Evolutionary conservation across 352 stramenopile species (phyloP).

Genomic region (Sclerospora graminicola): DNA sequence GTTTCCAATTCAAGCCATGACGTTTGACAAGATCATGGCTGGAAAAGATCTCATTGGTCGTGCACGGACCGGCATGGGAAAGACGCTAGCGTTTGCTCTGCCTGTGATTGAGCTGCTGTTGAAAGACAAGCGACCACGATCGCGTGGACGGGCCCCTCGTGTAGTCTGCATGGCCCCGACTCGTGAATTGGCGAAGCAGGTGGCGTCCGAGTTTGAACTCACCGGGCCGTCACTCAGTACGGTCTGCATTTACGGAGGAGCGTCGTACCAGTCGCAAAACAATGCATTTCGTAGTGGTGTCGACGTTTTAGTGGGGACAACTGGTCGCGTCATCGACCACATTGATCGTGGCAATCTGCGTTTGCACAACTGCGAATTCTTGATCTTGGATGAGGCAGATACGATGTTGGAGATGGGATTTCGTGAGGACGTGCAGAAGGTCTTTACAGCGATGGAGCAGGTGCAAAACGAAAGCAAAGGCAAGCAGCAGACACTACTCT

Average conservation of each 20-base stretch:
- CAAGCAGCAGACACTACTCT: constrained; percentile 84
- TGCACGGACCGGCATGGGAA: constrained; percentile 95
- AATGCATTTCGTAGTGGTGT: constrained; percentile 80
- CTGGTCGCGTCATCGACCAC: constrained; percentile 89
- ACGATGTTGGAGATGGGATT: constrained; percentile 96
- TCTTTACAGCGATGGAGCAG: constrained; percentile 76
- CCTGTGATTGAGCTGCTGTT: constrained; percentile 90
- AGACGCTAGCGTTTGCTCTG: constrained; percentile 97
- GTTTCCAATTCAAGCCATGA: constrained; percentile 91
- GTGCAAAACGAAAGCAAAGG: constrained; percentile 40
- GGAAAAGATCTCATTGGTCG: constrained; percentile 96
- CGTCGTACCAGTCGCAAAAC: constrained; percentile 86
- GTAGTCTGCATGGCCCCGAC: constrained; percentile 97
- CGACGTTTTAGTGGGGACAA: constrained; percentile 90
- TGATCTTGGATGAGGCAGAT: constrained; percentile 92
- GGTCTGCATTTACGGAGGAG: constrained; percentile 88
- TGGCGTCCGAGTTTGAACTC: constrained; percentile 86
- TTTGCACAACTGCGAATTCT: constrained; percentile 82
- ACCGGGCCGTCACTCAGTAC: constrained; percentile 72
- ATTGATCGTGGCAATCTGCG: constrained; percentile 86
- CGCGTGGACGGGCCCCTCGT: constrained; percentile 63
- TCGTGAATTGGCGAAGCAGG: constrained; percentile 95
- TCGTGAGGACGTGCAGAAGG: constrained; percentile 92
- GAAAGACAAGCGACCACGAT: constrained; percentile 65
- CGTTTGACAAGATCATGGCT: constrained; percentile 92